Base-by-base conservation (phyloP, 371 early-diverging fungal genomes). In the Mortierella sp. region DNA sequence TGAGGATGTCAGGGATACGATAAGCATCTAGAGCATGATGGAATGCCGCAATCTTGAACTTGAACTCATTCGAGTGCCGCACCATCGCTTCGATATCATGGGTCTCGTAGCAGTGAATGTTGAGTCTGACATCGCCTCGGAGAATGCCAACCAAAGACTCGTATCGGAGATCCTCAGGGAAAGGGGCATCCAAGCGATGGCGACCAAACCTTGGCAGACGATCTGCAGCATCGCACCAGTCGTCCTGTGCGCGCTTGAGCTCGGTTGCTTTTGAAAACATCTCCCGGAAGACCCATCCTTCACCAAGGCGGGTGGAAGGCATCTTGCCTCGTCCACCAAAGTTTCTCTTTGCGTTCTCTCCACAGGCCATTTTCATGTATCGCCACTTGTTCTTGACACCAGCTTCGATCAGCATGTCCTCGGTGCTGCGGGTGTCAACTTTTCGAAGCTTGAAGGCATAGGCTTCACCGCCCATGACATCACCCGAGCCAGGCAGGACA, bases 321-420 rank as follows among this genome's bases (percentile, higher is more conserved):
- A 84, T 61, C 39, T 31, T 23, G 27, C 26, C 52, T 23, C 30
- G 43, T 14, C 21, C 38, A 9, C 86, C 84, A 55, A 83, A 86
- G 28, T 56, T 54, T 0, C 53, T 27, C 63, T 92, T 93, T 23
- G 91, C 87, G 64, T 93, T 94, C 68, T 94, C 94, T 21, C 94
- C 94, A 72, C 91, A 93, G 3, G 94, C 93, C 90, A 92, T 91
- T 70, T 94, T 94, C 90, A 92, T 89, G 76, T 87, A 93, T 9
- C 93, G 81, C 90, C 90, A 90, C 19, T 69, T 51, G 49, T 79
- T 73, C 27, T 76, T 57, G 30, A 87, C 78, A 48, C 85, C 87
- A 5, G 87, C 74, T 46, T 82, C 81, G 38, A 93, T 62, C 13
- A 84, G 68, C 90, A 92, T 89, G 49, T 90, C 90, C 52, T 89